Conservation (phyloP, 495 filamentous ascomycete species). For the Venustampulla echinocandica region DNA sequence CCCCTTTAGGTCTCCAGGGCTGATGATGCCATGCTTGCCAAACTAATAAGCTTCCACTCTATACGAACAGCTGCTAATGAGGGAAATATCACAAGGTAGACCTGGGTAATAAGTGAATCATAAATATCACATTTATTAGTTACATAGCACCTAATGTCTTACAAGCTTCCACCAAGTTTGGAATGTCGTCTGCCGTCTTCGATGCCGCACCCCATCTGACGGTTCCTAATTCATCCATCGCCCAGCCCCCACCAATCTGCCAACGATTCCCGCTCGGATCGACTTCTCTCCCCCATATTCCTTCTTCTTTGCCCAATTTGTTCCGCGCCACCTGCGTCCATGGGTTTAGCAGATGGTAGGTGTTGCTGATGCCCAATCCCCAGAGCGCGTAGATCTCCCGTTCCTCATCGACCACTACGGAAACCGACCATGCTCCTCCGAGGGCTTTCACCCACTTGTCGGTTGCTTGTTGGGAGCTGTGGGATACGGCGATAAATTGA, state of each 20-base stretch:
- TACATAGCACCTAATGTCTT: conserved; percentile 1
- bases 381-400: conserved; percentile 44
- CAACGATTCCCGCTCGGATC: conserved; percentile 45
- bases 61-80: too few species aligned
- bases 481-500: conserved; percentile 50
- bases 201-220: conserved; percentile 39
- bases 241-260: conserved; percentile 49
- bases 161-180: conserved; percentile 10
- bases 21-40: too few species aligned
- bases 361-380: conserved; percentile 44
- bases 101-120: too few species aligned
- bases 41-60: too few species aligned
- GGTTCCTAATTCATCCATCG: conserved; percentile 37
- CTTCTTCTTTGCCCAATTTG: conserved; percentile 41
- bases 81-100: too few species aligned
- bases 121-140: neutral
- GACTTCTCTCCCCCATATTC: conserved; percentile 46
- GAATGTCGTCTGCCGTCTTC: conserved; percentile 35
- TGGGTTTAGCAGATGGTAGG: conserved; percentile 45
- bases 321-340: conserved; percentile 37
- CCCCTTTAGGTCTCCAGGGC: too few species aligned
- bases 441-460: conserved; percentile 43
- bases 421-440: conserved; percentile 44
- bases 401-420: conserved; percentile 45
- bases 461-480: conserved; percentile 40